Percentiles rank a stretch among this genome's conserved stretches.
These are phyloP conservation scores for Selenicereus undatus DNA, from an alignment of 148 eudicot genomes.

Conservation along the genomic window DNA sequence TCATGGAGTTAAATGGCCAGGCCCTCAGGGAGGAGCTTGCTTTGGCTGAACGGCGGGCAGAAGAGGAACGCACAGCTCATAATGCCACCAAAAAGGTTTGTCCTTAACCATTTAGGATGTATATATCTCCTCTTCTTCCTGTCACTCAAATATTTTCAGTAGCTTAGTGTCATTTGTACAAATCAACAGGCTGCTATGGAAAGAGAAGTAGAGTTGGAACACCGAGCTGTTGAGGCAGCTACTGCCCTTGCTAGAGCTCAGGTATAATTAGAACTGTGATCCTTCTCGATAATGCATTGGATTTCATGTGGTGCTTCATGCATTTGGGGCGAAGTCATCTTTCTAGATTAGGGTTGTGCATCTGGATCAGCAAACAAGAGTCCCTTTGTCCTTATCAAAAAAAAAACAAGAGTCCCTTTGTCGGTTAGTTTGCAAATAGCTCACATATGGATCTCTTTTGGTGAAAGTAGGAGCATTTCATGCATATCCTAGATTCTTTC, in stretches of 20 bases:
- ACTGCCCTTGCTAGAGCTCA: constrained; percentile 88
- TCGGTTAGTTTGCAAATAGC: not conserved
- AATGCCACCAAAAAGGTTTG: constrained; percentile 87
- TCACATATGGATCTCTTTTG: not conserved
- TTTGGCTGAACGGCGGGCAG: constrained; percentile 85
- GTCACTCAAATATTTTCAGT: constrained; percentile 2
- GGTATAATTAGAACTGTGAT: constrained; percentile 41
- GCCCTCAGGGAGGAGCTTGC: constrained; percentile 92
- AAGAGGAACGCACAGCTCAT: constrained; percentile 94
- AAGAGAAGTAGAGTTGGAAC: constrained; percentile 97
- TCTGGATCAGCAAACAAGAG: not conserved
- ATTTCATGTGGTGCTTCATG: not conserved
- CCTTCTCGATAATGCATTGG: constrained; percentile 9
- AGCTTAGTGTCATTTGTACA: constrained; percentile 15
- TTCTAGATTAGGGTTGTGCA: too few relatives aligned
- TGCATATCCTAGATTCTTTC: not conserved
- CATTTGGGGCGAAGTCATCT: not conserved
- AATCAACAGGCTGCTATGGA: constrained; percentile 83
- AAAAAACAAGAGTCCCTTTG: too few relatives aligned
- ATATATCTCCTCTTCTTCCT: not conserved
- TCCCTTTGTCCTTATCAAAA: too few relatives aligned
- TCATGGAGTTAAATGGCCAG: constrained; percentile 34
- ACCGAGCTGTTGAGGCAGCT: constrained; percentile 85
- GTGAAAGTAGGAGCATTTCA: not conserved
- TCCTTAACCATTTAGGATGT: constrained; percentile 1